Evolutionary conservation across 371 early-diverging fungal species (phyloP).

Genomic region (Syncephalastrum contaminatum): DNA sequence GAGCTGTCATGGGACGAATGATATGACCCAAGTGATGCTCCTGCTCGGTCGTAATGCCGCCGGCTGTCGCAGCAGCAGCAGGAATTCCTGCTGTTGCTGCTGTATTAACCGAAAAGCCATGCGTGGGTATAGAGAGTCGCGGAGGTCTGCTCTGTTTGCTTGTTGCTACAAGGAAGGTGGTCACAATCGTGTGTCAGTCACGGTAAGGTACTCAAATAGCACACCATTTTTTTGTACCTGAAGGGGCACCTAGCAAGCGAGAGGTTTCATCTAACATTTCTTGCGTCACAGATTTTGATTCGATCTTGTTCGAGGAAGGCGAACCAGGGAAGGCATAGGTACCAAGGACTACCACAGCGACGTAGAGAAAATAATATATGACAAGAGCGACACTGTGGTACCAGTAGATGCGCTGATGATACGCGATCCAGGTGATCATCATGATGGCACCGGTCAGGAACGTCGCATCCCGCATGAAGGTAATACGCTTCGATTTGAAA

Average conservation of each 20-base stretch:
- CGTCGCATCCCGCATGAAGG: slow-evolving; percentile 70
- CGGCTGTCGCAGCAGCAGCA: neutral
- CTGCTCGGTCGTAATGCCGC: slow-evolving; percentile 5
- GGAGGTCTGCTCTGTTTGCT: slow-evolving; percentile 21
- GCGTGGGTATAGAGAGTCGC: slow-evolving; percentile 25
- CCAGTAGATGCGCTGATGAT: slow-evolving; percentile 61
- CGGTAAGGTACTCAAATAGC: no score
- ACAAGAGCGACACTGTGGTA: slow-evolving; percentile 59
- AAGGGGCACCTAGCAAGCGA: slow-evolving; percentile 6
- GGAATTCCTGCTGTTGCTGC: neutral
- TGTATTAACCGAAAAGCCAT: slow-evolving; percentile 22
- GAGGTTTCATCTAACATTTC: slow-evolving; percentile 18
- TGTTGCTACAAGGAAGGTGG: slow-evolving; percentile 1
- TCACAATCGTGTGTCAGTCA: slow-evolving; percentile 1
- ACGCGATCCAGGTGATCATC: slow-evolving; percentile 58
- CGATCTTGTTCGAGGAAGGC: slow-evolving; percentile 1
- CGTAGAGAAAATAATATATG: slow-evolving; percentile 56
- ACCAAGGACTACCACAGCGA: slow-evolving; percentile 45
- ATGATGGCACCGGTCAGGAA: slow-evolving; percentile 70
- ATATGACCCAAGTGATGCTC: slow-evolving; percentile 34
- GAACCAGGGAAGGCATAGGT: slow-evolving; percentile 15
- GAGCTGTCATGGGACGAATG: slow-evolving; percentile 33
- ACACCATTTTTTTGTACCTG: slow-evolving; percentile 7
- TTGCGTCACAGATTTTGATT: slow-evolving; percentile 8
- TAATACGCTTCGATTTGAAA: slow-evolving; percentile 61